Percentiles rank a stretch among this genome's conserved stretches.
Evolutionary conservation across 2,329 filamentous ascomycete species (phyloP).

Genomic region (Aureobasidium sp.): DNA sequence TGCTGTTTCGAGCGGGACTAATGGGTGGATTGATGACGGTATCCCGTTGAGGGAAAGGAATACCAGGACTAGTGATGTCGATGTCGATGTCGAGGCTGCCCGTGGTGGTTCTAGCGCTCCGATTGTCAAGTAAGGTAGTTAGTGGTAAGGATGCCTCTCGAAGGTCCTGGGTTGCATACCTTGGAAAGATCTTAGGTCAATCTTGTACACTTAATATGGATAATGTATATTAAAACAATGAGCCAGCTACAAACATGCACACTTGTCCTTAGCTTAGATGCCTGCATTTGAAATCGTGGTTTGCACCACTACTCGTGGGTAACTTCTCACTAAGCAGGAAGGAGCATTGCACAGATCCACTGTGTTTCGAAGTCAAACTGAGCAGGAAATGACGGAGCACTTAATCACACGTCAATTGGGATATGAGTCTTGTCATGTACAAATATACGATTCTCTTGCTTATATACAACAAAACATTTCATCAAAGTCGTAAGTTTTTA

Average conservation of each 20-base stretch:
- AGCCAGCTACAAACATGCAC: too few relatives aligned
- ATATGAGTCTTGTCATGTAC: background rate
- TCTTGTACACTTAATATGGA: too few relatives aligned
- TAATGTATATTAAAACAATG: too few relatives aligned
- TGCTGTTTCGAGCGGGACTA: background rate
- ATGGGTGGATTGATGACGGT: slow-evolving; percentile 10
- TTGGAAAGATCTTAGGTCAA: too few relatives aligned
- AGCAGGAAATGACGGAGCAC: background rate
- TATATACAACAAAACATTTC: background rate
- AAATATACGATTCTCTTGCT: background rate
- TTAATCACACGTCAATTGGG: too few relatives aligned
- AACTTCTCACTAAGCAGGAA: background rate
- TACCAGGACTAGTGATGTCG: background rate
- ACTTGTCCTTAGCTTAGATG: too few relatives aligned
- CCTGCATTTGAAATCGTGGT: too few relatives aligned
- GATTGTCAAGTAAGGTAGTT: background rate
- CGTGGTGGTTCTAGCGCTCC: background rate
- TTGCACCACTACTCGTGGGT: too few relatives aligned
- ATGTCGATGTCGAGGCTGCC: slow-evolving; percentile 6
- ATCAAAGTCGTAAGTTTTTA: background rate
- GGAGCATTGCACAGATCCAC: background rate
- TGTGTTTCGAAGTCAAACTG: background rate
- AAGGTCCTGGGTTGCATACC: too few relatives aligned
- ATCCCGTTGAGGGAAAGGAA: background rate
- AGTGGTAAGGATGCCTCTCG: too few relatives aligned